These are phyloP conservation scores for Hypoxylon sp. DNA, from an alignment of 2,329 filamentous ascomycete genomes.

Conservation along the genomic window DNA sequence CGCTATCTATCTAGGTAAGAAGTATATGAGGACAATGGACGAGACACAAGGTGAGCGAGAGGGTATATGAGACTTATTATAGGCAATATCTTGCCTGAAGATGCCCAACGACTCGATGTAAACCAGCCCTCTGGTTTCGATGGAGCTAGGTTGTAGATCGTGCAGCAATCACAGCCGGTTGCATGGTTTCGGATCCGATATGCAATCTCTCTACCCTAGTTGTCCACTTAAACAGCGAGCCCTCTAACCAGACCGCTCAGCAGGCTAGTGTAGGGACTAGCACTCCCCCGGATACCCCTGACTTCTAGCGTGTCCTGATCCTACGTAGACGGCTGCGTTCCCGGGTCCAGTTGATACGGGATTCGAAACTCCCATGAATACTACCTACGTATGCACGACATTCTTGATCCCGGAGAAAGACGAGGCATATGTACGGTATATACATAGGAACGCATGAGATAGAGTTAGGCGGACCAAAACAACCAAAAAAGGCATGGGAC, in stretches of 20 bases:
- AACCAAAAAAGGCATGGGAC: slow-evolving; percentile 2
- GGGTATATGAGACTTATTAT: too few species aligned
- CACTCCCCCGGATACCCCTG: slow-evolving; percentile 28
- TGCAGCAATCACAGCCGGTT: not conserved
- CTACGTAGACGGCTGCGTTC: not conserved
- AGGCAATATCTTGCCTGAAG: too few species aligned
- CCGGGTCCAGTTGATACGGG: slow-evolving; percentile 4
- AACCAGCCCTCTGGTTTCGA: not conserved
- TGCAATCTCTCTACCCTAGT: slow-evolving; percentile 29
- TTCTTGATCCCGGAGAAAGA: slow-evolving; percentile 11
- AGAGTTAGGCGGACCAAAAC: not conserved
- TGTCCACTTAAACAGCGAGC: slow-evolving; percentile 14
- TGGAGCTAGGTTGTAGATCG: not conserved
- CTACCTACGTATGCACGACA: slow-evolving; percentile 16
- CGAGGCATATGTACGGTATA: slow-evolving; percentile 3
- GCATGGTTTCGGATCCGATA: slow-evolving; percentile 14
- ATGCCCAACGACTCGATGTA: not conserved
- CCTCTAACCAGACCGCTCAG: slow-evolving; percentile 4
- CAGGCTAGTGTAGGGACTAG: slow-evolving; percentile 29
- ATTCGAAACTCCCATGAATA: slow-evolving; percentile 8
- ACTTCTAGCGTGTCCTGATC: slow-evolving; percentile 17
- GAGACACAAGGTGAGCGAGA: not conserved
- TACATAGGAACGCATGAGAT: not conserved
- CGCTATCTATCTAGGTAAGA: not conserved
- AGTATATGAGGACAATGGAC: too few species aligned